Evolutionary conservation across 164 flowering plant species (phyloP), one percentile per base, ranked within the genome.

Genomic region (Chloranthus sessilifolius): DNA sequence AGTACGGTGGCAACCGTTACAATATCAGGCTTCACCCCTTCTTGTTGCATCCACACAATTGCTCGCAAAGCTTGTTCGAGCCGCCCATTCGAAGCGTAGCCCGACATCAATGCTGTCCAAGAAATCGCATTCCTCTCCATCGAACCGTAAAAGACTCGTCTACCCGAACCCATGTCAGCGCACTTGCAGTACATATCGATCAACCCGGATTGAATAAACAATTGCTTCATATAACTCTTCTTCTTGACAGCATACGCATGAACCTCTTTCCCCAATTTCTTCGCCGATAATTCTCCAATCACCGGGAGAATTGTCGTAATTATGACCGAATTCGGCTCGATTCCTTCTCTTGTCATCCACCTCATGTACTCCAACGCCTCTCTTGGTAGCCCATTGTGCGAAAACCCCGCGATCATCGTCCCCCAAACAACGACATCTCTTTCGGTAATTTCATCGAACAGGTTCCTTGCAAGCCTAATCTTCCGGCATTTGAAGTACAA

Each of bases 141-240:
- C 0, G 80, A 79, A 2, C 46, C 60, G 47, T 78, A 82, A 54
- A 90, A 90, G 0, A 81, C 91, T 38, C 49, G 63, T 59, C 95
- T 78, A 8, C 82, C 91, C 0, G 76, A 81, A 33, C 25, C 65
- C 74, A 90, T 62, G 43, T 87, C 92, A 8, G 77, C 72, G 51
- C 95, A 87, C 53, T 90, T 90, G 70, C 89, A 78, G 40, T 87
- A 90, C 95, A 87, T 84, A 68, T 90, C 95, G 40, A 90, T 65
- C 65, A 90, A 68, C 0, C 71, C 71, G 37, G 95, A 76, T 61
- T 78, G 87, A 61, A 90, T 69, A 36, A 75, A 74, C 35, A 67
- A 37, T 44, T 83, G 82, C 38, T 67, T 68, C 0, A 72, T 60
- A 52, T 81, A 84, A 37, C 47, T 57, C 58, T 53, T 69, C 1